Base-by-base conservation (phyloP, 2,329 filamentous ascomycete genomes). In the Juglanconis juglandina region DNA sequence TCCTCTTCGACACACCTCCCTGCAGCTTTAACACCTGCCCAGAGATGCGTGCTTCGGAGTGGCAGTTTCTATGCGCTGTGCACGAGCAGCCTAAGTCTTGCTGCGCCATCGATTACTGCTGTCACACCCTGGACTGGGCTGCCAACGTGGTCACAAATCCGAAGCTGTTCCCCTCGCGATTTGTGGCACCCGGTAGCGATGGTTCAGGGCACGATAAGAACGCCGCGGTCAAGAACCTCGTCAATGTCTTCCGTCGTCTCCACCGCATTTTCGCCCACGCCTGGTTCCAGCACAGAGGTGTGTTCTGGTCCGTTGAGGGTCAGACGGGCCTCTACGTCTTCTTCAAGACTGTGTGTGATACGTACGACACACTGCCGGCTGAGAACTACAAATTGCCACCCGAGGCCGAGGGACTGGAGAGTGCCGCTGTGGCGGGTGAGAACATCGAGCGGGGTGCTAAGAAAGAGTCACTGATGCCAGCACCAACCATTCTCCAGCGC, bases 81-180 rank as follows among this genome's bases (percentile, higher is more conserved):
- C 95, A 99, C 73, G 94, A 98, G 71, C 90, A 92, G 53, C 95
- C 95, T 53, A 98, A 98, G 77, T 91, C 89, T 69, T 99, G 95
- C 79, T 97, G 94, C 75, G 95, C 95, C 55, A 97, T 99, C 71
- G 95, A 99, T 77, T 99, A 99, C 78, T 97, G 93, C 82, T 98
- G 94, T 73, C 95, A 99, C 73, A 99, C 95, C 0, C 87, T 99
- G 48, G 95, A 99, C 77, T 98, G 94, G 92, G 95, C 95, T 3
- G 93, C 92, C 60, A 96, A 96, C 69, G 90, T 94, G 24, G 87
- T 99, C 60, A 96, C 94, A 3, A 95, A 92, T 68, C 90, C 92
- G 58, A 97, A 97, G 79, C 90, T 95, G 71, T 99, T 99, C 72
- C 94, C 95, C 0, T 96, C 91, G 67, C 86, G 95, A 56, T 85